These are phyloP conservation scores for Paraconiothyrium brasiliense DNA, from an alignment of 2,329 filamentous ascomycete species.

Conservation along the genomic window DNA sequence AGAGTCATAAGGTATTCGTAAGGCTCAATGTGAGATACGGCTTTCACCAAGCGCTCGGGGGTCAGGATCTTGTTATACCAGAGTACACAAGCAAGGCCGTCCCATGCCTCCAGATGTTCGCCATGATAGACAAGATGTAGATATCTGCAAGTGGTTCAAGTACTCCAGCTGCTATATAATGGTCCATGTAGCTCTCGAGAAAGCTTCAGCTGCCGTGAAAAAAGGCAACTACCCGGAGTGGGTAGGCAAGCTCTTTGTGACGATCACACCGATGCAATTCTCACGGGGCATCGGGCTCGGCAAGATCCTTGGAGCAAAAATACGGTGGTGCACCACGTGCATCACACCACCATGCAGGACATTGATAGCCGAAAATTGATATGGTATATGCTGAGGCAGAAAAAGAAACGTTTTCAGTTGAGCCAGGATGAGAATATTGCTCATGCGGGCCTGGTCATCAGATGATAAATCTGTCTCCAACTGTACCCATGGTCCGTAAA, in stretches of 20 bases:
- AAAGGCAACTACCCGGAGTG: conserved; percentile 32
- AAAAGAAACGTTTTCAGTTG: conserved; percentile 19
- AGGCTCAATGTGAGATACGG: too few species aligned
- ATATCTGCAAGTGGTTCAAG: conserved; percentile 38
- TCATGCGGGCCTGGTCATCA: conserved; percentile 14
- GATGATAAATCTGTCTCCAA: too few species aligned
- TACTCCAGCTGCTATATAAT: conserved; percentile 35
- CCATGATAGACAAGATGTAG: conserved; percentile 24
- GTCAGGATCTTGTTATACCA: conserved; percentile 46
- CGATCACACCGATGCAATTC: conserved; percentile 21
- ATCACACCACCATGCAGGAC: conserved; percentile 24
- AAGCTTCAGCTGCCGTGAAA: conserved; percentile 30
- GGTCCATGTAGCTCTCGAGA: conserved; percentile 39
- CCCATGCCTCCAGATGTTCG: conserved; percentile 38
- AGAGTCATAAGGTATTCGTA: too few species aligned
- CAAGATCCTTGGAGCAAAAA: conserved; percentile 24
- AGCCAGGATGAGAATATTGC: conserved; percentile 28
- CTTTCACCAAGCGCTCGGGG: conserved; percentile 39
- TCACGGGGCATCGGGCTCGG: conserved; percentile 22
- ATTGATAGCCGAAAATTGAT: conserved; percentile 30
- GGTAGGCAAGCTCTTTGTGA: conserved; percentile 27
- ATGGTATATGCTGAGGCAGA: conserved; percentile 23
- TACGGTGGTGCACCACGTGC: conserved; percentile 21
- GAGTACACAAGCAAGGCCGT: conserved; percentile 50
- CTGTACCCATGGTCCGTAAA: too few species aligned